These are phyloP conservation scores for Ascochyta lentis DNA, from an alignment of 2,329 filamentous ascomycete species.

Conservation along the genomic window DNA sequence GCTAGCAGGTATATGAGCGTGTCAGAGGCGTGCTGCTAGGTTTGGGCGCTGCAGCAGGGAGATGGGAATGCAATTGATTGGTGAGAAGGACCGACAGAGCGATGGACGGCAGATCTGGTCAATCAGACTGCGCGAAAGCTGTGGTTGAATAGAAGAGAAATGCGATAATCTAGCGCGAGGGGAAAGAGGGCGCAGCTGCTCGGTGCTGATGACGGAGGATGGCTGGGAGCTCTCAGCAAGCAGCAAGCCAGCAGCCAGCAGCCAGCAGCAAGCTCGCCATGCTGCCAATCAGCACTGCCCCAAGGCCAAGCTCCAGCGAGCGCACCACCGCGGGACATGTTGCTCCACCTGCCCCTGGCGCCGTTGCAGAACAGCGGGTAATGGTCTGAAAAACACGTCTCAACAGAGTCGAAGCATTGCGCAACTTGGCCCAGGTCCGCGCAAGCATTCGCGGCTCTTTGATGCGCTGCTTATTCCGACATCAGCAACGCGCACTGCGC, in stretches of 20 bases:
- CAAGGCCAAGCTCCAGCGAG: conserved; percentile 12
- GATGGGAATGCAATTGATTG: conserved; percentile 12
- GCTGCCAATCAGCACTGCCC: conserved; percentile 16
- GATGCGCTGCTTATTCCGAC: conserved; percentile 9
- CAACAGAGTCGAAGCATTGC: conserved; percentile 7
- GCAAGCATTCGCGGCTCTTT: conserved; percentile 7
- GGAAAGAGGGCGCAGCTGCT: conserved; percentile 16
- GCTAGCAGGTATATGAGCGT: conserved; percentile 15
- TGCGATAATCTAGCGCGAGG: conserved; percentile 10
- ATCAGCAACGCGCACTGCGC: conserved; percentile 1
- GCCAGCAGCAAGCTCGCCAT: conserved; percentile 3
- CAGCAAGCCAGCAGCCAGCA: no score
- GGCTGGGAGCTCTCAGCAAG: conserved; percentile 11
- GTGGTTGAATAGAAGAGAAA: background rate
- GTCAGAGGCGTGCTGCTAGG: conserved; percentile 15
- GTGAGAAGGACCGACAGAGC: background rate
- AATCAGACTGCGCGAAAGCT: conserved; percentile 6
- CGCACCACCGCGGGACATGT: conserved; percentile 2
- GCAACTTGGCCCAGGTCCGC: background rate
- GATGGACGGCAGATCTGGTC: conserved; percentile 9
- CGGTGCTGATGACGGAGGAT: conserved; percentile 15
- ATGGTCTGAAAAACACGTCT: background rate
- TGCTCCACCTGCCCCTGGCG: conserved; percentile 21
- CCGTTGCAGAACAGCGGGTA: conserved; percentile 20
- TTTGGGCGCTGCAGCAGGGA: conserved; percentile 5